Evolutionary conservation across 164 flowering plant species (phyloP).

Genomic region (Protea cynaroides): DNA sequence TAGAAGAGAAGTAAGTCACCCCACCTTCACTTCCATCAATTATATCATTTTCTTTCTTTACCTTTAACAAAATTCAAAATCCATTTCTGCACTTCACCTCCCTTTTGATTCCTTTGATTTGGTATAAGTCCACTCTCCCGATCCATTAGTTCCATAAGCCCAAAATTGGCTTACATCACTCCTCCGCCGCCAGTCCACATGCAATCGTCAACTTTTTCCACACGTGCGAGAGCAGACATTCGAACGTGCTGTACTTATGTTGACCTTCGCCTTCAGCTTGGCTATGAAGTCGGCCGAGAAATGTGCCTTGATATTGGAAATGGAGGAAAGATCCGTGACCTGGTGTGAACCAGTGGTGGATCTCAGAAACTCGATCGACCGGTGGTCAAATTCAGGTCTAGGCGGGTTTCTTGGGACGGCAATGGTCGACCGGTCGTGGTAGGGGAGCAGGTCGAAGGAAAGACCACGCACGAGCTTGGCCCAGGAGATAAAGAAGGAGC

Average conservation of each 20-base stretch:
- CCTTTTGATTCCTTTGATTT: too few relatives aligned
- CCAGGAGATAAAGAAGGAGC: constrained; percentile 20
- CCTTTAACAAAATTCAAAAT: too few relatives aligned
- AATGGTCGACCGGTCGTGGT: constrained; percentile 11
- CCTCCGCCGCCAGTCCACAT: too few relatives aligned
- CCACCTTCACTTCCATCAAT: too few relatives aligned
- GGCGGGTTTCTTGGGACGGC: constrained; percentile 17
- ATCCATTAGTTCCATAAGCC: too few relatives aligned
- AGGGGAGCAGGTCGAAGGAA: constrained; percentile 7
- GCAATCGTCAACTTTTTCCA: constrained; percentile 18
- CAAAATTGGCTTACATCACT: too few relatives aligned
- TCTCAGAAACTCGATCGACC: constrained; percentile 13
- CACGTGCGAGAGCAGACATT: constrained; percentile 13
- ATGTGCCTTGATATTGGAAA: constrained; percentile 9
- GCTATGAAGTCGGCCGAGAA: constrained; percentile 12
- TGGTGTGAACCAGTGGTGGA: constrained; percentile 1
- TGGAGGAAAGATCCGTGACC: background rate
- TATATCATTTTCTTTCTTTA: too few relatives aligned
- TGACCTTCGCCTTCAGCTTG: constrained; percentile 15
- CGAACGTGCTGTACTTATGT: constrained; percentile 11
- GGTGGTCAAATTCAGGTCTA: constrained; percentile 12
- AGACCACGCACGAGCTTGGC: constrained; percentile 14
- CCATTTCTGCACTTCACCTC: too few relatives aligned
- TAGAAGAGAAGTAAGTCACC: too few relatives aligned
- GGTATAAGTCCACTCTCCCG: too few relatives aligned